Evolutionary conservation across 164 flowering plant genomes (phyloP).

Genomic region (Liriodendron chinense): DNA sequence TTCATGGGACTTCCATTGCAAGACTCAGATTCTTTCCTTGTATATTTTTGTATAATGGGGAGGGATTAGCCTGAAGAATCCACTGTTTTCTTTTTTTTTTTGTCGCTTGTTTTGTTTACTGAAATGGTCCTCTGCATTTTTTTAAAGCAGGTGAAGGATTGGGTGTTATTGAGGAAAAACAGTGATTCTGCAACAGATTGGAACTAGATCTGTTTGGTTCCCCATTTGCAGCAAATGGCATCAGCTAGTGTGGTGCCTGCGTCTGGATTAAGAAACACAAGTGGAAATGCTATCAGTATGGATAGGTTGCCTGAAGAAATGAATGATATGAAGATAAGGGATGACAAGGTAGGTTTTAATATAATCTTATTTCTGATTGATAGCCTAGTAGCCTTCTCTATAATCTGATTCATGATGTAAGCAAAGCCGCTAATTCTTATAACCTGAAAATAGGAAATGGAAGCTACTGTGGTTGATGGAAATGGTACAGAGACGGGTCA

Average conservation of each 20-base stretch:
- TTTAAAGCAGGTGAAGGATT: constrained; percentile 10
- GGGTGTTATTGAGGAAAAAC: background rate
- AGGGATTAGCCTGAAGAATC: too few relatives aligned
- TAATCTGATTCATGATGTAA: background rate
- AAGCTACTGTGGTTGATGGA: constrained; percentile 56
- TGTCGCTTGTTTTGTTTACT: too few relatives aligned
- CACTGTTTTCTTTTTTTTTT: too few relatives aligned
- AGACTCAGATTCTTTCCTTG: too few relatives aligned
- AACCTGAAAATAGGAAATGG: constrained; percentile 41
- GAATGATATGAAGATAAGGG: constrained; percentile 79
- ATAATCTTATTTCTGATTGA: background rate
- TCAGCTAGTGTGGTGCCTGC: constrained; percentile 45
- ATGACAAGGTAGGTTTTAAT: constrained; percentile 51
- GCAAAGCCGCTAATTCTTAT: background rate
- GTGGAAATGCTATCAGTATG: constrained; percentile 41
- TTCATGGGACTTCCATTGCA: too few relatives aligned
- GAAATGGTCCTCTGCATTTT: too few relatives aligned
- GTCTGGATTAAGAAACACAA: constrained; percentile 44
- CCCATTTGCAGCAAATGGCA: constrained; percentile 33
- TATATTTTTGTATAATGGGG: too few relatives aligned
- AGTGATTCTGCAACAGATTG: background rate
- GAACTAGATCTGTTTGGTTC: background rate
- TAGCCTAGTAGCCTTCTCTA: background rate
- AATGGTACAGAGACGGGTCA: constrained; percentile 72
- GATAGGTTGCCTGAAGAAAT: constrained; percentile 73